Evolutionary conservation across 805 yeast genomes (phyloP).

Genomic region (Teunomyces tritomae): DNA sequence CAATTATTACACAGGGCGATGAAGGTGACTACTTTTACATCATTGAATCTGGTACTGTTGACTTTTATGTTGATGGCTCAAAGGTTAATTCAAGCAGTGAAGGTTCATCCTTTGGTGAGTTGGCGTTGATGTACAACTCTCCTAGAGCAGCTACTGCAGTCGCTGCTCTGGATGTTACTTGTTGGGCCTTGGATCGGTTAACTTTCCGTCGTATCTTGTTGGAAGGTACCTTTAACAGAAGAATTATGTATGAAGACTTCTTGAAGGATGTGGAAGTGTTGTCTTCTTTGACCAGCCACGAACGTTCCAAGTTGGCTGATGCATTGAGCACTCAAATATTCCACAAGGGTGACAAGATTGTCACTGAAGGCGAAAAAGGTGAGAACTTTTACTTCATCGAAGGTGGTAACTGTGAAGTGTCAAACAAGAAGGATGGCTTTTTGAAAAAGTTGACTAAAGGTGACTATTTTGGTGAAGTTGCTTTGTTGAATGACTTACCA

Average conservation of each 20-base stretch:
- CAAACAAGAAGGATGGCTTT: conserved; percentile 58
- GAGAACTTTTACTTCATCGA: conserved; percentile 50
- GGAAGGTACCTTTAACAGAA: conserved; percentile 87
- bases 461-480: conserved; percentile 96
- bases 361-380: conserved; percentile 75
- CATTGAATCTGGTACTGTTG: conserved; percentile 81
- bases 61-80: conserved; percentile 67
- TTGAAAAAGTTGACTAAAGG: conserved; percentile 67
- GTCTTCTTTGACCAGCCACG: conserved; percentile 67
- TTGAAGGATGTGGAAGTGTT: conserved; percentile 83
- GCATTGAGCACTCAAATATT: conserved; percentile 80
- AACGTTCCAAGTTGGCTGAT: conserved; percentile 90
- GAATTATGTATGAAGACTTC: conserved; percentile 86
- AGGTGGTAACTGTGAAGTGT: conserved; percentile 78
- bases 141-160: conserved; percentile 95
- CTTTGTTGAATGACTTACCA: conserved; percentile 85
- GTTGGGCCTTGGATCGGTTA: conserved; percentile 90
- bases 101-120: conserved; percentile 93
- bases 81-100: conserved; percentile 74
- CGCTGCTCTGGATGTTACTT: conserved; percentile 60
- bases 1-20: conserved; percentile 85
- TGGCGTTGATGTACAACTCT: conserved; percentile 95
- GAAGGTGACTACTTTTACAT: conserved; percentile 92
- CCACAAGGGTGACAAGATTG: conserved; percentile 68
- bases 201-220: conserved; percentile 89